Base-by-base conservation (phyloP, 495 filamentous ascomycete species). In the Penicillium bialowiezense region DNA sequence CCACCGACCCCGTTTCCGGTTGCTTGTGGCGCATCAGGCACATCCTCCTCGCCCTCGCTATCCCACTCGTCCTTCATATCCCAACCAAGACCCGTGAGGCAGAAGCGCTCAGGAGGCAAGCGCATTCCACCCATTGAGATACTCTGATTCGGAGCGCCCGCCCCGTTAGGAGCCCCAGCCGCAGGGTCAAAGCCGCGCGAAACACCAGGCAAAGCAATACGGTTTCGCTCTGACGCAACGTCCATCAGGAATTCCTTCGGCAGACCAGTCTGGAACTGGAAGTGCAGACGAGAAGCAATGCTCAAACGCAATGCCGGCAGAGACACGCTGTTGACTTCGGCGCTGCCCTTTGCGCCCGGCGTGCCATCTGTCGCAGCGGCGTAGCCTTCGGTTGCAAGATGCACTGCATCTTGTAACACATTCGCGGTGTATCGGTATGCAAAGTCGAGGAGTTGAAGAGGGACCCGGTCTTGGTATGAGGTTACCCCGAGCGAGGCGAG, bases 401-500 rank as follows among this genome's bases (percentile, higher is more conserved):
- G 74, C 46, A 80, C 65, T 12, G 75, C 64, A 44, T 78, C 74
- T 50, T 77, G 74, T 12, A 76, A 68, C 0, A 76, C 69, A 33
- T 69, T 69, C 31, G 74, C 73, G 5, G 80, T 81, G 68, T 84
- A 86, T 36, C 92, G 88, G 80, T 98, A 98, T 15, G 93, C 91
- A 66, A 97, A 96, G 69, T 98, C 93, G 63, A 98, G 83, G 33
- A 98, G 86, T 55, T 96, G 88, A 3, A 97, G 81, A 0, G 93
- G 92, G 1, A 98, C 91, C 50, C 93, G 90, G 60, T 90, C 89
- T 72, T 96, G 90, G 77, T 95, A 98, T 21, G 87, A 77, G 10
- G 85, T 87, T 3, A 97, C 90, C 57, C 92, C 91, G 41, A 93
- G 85, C 1, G 84, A 85, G 41, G 88, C 83, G 31, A 98, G 87